These are phyloP conservation scores for Pleurotus salmoneostramineus DNA, from an alignment of 768 basidiomycete genomes.

Conservation along the genomic window DNA sequence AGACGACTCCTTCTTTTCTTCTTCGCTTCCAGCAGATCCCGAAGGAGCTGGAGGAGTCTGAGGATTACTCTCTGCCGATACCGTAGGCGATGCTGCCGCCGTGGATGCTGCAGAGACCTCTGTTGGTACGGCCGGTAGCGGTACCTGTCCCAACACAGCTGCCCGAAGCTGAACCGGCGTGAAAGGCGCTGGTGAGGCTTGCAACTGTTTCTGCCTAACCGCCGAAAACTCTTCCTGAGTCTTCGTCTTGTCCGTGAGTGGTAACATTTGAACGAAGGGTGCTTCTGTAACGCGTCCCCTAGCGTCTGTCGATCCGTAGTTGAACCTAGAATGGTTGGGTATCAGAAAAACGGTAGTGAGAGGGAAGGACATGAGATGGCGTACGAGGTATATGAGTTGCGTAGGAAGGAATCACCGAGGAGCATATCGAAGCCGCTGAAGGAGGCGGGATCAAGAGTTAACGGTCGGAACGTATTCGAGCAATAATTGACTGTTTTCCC, in stretches of 20 bases:
- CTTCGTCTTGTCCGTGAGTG: constrained; percentile 37
- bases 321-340: constrained; percentile 51
- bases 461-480: constrained; percentile 23
- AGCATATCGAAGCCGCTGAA: constrained; percentile 59
- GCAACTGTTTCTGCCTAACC: not conserved
- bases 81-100: not conserved
- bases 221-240: not conserved
- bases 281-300: constrained; percentile 30
- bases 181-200: not conserved
- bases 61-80: not conserved
- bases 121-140: not conserved
- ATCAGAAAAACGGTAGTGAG: not conserved
- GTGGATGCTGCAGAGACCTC: not conserved
- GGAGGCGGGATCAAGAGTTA: constrained; percentile 28
- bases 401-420: constrained; percentile 71
- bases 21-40: too few relatives aligned
- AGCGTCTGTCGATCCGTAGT: constrained; percentile 54
- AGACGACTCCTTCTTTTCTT: too few relatives aligned
- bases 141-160: not conserved
- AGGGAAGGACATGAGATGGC: not conserved
- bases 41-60: too few relatives aligned
- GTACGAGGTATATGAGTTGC: constrained; percentile 19
- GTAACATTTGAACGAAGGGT: constrained; percentile 63
- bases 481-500: constrained; percentile 29
- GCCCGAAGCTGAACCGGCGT: not conserved